Evolutionary conservation across 1,284 basidiomycete genomes (phyloP).

Genomic region (Tilletia horrida): DNA sequence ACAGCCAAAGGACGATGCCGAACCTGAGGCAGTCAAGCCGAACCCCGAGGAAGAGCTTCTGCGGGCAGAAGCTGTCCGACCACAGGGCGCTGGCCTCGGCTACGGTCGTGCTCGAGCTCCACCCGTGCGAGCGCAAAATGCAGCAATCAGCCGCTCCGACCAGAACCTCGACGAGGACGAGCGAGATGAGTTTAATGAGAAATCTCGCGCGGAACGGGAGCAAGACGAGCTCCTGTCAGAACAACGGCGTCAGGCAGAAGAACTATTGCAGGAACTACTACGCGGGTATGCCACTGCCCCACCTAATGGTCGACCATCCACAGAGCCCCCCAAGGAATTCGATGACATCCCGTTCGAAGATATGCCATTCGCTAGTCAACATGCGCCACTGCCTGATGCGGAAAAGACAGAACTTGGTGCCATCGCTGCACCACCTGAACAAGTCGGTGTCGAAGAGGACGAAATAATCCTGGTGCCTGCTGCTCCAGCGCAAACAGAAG

Average conservation of each 20-base stretch:
- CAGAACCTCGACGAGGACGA: not conserved
- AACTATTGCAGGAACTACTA: not conserved
- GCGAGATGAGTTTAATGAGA: not conserved
- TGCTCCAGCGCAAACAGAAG: too few species aligned
- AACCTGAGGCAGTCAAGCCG: not conserved
- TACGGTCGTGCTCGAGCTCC: not conserved
- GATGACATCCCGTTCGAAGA: too few species aligned
- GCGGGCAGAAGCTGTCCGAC: slow-evolving; percentile 2
- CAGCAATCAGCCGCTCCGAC: not conserved
- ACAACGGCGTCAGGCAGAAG: not conserved
- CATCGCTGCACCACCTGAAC: too few species aligned
- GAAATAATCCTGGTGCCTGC: too few species aligned
- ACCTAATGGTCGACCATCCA: slow-evolving; percentile 1
- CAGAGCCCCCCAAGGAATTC: too few species aligned
- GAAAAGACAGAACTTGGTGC: too few species aligned
- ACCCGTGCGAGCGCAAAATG: not conserved
- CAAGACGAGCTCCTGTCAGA: not conserved
- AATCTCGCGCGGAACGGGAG: slow-evolving; percentile 10
- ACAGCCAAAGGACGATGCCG: not conserved
- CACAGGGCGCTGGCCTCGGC: not conserved
- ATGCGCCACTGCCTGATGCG: too few species aligned
- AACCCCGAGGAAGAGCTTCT: not conserved
- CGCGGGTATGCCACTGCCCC: slow-evolving; percentile 8
- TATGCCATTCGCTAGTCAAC: too few species aligned
- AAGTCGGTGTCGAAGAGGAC: too few species aligned